Conservation (phyloP, 768 basidiomycete genomes). For the Filobasidium wieringae region DNA sequence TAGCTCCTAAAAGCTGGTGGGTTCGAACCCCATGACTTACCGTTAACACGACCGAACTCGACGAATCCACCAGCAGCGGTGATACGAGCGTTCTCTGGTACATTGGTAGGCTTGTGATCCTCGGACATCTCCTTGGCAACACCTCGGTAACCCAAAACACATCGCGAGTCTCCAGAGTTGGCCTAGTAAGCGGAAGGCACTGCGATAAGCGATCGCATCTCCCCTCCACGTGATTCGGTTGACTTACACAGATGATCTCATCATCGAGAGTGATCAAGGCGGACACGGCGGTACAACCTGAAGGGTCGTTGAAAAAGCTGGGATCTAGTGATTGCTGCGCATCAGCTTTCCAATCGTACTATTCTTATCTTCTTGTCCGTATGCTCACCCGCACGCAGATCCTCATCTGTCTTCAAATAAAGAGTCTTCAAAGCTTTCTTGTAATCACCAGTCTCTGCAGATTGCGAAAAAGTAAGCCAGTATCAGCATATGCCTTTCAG, state of each 20-base stretch:
- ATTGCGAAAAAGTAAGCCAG: not conserved
- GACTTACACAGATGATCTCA: conserved; percentile 47
- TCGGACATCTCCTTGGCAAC: conserved; percentile 76
- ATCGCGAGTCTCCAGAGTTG: conserved; percentile 92
- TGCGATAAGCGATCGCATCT: not conserved
- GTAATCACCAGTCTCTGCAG: conserved; percentile 47
- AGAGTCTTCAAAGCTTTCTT: conserved; percentile 68
- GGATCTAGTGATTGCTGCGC: conserved; percentile 49
- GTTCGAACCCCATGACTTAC: conserved; percentile 42
- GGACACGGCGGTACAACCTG: conserved; percentile 90
- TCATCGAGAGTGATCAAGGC: conserved; percentile 65
- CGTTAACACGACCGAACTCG: conserved; percentile 93
- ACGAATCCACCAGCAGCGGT: conserved; percentile 85
- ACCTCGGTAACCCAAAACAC: conserved; percentile 73
- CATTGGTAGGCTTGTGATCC: conserved; percentile 90
- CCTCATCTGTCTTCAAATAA: conserved; percentile 89
- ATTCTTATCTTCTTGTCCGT: not conserved
- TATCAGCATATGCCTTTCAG: not conserved
- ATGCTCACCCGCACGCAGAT: conserved; percentile 62
- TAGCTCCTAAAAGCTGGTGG: not conserved
- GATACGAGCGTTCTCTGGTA: conserved; percentile 81
- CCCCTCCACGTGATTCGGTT: not conserved
- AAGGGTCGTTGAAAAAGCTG: conserved; percentile 75
- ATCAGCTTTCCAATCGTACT: not conserved
- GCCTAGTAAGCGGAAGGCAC: conserved; percentile 49